Base-by-base conservation (phyloP, 768 basidiomycete genomes). In the Rhizopogon sp. region DNA sequence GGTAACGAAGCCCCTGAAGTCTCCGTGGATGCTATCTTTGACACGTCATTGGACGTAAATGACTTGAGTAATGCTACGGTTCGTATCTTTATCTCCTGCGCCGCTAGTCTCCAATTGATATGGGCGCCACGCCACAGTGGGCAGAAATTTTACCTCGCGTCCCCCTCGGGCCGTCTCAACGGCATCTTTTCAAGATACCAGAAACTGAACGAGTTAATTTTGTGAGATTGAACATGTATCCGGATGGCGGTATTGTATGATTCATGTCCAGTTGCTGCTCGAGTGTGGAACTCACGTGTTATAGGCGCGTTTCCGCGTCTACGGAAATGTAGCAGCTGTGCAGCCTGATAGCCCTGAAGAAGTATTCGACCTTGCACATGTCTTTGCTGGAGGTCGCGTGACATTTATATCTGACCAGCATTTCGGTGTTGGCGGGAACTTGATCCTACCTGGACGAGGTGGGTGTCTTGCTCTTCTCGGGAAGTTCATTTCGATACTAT, bases 191-290 rank as follows among this genome's bases (percentile, higher is more conserved):
- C 79, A 80, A 80, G 56, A 77, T 94, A 41, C 66, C 83, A 14
- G 66, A 75, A 11, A 81, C 82, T 0, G 54, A 66, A 2, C 65
- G 70, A 11, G 77, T 80, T 54, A 95, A 87, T 58, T 89, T 88
- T 69, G 85, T 99, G 56, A 97, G 91, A 70, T 82, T 99, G 22
- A 85, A 88, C 61, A 94, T 96, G 83, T 93, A 93, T 72, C 97
- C 97, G 3, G 97, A 99, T 64, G 97, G 97, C 40, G 97, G 97
- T 3, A 93, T 98, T 66, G 94, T 93, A 65, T 74, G 22, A 16
- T 5, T 37, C 35, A 20, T 25, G 14, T 16, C 20, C 14, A 25
- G 25, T 40, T n/a, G n/a, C 20, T 16, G 1, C 20, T 16, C 20
- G 35, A 37, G 39, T 25, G 9, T 25, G 14, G 17, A 22, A 37